These are phyloP conservation scores for Vitis rupestris DNA, from an alignment of 164 flowering plant species.

Conservation along the genomic window DNA sequence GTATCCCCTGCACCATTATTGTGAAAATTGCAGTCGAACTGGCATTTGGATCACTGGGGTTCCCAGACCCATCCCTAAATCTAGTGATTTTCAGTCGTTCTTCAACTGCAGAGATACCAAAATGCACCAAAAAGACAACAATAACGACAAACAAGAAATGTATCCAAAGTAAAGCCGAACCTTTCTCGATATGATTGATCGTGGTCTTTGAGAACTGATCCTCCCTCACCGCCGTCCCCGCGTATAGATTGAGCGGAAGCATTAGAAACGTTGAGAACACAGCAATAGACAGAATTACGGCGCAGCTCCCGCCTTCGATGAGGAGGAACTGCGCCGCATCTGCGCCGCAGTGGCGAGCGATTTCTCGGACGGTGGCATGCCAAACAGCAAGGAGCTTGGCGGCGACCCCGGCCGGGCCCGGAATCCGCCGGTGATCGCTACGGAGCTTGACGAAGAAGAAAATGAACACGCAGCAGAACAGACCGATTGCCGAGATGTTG, in stretches of 20 bases:
- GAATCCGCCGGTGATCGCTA: conserved; percentile 89
- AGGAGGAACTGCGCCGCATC: conserved; percentile 92
- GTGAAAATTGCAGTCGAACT: conserved; percentile 79
- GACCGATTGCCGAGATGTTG: conserved; percentile 87
- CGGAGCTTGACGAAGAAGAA: conserved; percentile 92
- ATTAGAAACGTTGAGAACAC: conserved; percentile 42
- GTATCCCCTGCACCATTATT: conserved; percentile 83
- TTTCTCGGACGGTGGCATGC: conserved; percentile 90
- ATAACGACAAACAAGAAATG: conserved; percentile 72
- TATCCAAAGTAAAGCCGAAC: conserved; percentile 78
- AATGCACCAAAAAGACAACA: conserved; percentile 71
- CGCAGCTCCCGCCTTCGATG: conserved; percentile 91
- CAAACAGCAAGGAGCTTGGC: conserved; percentile 96
- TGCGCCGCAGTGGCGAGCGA: conserved; percentile 93
- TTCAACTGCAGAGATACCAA: conserved; percentile 63
- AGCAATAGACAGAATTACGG: conserved; percentile 47
- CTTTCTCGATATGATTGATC: conserved; percentile 69
- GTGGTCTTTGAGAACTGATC: conserved; percentile 93
- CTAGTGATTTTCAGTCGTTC: conserved; percentile 67
- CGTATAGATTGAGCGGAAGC: conserved; percentile 81
- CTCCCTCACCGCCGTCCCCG: conserved; percentile 51
- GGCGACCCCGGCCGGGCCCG: conserved; percentile 73
- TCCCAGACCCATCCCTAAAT: conserved; percentile 86
- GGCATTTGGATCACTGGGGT: conserved; percentile 56
- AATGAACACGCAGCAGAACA: conserved; percentile 64